These are phyloP conservation scores for Sarocladium oryzae DNA, from an alignment of 2,329 filamentous ascomycete genomes.

Conservation along the genomic window DNA sequence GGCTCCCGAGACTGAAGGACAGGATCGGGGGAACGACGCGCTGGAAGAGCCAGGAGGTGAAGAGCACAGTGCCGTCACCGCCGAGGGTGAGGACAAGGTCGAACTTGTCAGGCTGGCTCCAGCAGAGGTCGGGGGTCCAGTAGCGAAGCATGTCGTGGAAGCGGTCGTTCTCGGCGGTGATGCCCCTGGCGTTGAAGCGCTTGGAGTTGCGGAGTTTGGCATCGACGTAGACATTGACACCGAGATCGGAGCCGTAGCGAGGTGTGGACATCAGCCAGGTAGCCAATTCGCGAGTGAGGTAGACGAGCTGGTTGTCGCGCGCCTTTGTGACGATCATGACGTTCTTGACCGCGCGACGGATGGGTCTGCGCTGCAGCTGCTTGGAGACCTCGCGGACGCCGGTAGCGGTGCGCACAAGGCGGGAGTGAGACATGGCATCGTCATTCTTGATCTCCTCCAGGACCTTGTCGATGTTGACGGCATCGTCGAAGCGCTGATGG, in stretches of 20 bases:
- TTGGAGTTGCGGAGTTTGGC: slow-evolving; percentile 84
- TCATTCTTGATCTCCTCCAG: slow-evolving; percentile 88
- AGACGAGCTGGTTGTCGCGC: slow-evolving; percentile 86
- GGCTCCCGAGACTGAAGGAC: slow-evolving; percentile 75
- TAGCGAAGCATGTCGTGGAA: slow-evolving; percentile 84
- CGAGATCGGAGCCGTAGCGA: slow-evolving; percentile 81
- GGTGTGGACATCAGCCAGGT: slow-evolving; percentile 85
- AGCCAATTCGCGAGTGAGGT: slow-evolving; percentile 79
- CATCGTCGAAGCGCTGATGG: slow-evolving; percentile 93
- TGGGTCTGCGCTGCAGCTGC: slow-evolving; percentile 84
- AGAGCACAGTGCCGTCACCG: slow-evolving; percentile 80
- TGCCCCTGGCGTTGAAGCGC: slow-evolving; percentile 71
- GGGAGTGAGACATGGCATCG: slow-evolving; percentile 86
- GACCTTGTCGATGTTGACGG: slow-evolving; percentile 90
- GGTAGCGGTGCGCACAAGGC: slow-evolving; percentile 90
- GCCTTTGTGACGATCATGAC: slow-evolving; percentile 99
- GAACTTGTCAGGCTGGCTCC: slow-evolving; percentile 88
- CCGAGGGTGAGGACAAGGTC: slow-evolving; percentile 87
- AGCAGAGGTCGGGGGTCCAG: slow-evolving; percentile 95
- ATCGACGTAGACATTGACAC: slow-evolving; percentile 97
- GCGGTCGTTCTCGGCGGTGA: slow-evolving; percentile 67
- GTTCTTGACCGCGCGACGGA: slow-evolving; percentile 85
- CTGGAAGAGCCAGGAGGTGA: slow-evolving; percentile 90
- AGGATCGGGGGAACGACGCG: slow-evolving; percentile 78
- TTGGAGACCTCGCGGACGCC: slow-evolving; percentile 93